Evolutionary conservation across 139 green algal genomes (phyloP).

Genomic region (Yamagishiella unicocca): DNA sequence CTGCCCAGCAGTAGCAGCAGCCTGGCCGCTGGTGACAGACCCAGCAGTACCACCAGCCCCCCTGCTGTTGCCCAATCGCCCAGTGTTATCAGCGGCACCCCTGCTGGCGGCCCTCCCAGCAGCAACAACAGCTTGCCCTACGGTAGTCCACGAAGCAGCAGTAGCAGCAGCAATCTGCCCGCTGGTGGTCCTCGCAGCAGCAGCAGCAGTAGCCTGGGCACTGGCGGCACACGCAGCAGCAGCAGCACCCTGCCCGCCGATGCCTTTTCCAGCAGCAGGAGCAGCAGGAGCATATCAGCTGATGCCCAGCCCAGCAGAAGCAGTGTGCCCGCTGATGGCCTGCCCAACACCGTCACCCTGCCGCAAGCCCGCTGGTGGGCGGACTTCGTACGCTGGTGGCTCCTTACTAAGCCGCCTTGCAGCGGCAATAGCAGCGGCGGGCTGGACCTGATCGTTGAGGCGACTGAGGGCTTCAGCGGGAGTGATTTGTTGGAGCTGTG

Average conservation of each 20-base stretch:
- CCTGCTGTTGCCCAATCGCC: not conserved
- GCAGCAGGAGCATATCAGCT: not conserved
- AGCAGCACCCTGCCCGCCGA: not conserved
- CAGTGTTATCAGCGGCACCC: too few relatives aligned
- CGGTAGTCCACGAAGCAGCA: too few relatives aligned
- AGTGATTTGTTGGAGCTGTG: not conserved
- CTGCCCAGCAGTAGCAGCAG: too few relatives aligned
- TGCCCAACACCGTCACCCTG: too few relatives aligned
- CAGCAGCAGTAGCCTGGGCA: not conserved
- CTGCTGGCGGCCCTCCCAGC: too few relatives aligned
- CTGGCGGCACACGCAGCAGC: not conserved
- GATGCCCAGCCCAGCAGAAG: not conserved
- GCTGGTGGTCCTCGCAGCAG: not conserved
- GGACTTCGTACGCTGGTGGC: not conserved
- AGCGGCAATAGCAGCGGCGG: not conserved
- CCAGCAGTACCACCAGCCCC: not conserved
- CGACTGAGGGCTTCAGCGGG: slow-evolving; percentile 7
- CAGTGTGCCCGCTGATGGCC: not conserved
- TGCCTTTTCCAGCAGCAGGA: not conserved
- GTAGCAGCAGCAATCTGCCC: not conserved
- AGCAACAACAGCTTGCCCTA: too few relatives aligned
- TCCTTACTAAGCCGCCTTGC: not conserved
- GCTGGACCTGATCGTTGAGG: not conserved
- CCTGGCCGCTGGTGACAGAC: too few relatives aligned
- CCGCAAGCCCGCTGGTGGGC: too few relatives aligned